Conservation (phyloP, 2,329 filamentous ascomycete genomes). For the Ambrosiella beaveri region DNA sequence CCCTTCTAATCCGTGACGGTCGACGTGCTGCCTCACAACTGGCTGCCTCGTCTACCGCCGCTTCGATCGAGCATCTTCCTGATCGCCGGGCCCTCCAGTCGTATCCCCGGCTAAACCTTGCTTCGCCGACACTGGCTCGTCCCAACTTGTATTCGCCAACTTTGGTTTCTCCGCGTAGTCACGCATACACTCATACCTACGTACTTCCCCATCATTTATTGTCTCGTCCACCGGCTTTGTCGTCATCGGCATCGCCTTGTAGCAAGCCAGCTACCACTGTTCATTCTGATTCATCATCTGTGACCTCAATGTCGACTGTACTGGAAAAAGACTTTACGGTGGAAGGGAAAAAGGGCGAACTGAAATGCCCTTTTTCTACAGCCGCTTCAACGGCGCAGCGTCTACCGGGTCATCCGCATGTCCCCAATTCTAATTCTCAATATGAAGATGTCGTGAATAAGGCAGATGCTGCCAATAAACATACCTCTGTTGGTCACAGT, state of each 20-base stretch:
- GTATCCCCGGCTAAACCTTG: not conserved
- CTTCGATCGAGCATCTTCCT: conserved; percentile 31
- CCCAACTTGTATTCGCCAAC: not conserved
- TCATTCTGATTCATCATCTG: conserved; percentile 23
- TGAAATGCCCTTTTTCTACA: conserved; percentile 63
- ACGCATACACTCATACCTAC: conserved; percentile 1
- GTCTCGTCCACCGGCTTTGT: not conserved
- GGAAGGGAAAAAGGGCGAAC: conserved; percentile 57
- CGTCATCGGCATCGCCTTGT: conserved; percentile 19
- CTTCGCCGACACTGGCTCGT: not conserved
- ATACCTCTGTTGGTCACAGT: not conserved
- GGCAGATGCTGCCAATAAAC: not conserved
- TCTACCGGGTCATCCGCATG: not conserved
- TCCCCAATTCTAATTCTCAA: not conserved
- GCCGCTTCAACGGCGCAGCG: not conserved
- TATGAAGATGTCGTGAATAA: conserved; percentile 10
- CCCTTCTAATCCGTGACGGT: conserved; percentile 46
- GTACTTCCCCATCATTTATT: not conserved
- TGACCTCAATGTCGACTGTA: conserved; percentile 44
- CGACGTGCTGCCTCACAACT: conserved; percentile 39
- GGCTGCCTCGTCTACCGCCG: conserved; percentile 26
- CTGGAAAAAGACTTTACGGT: conserved; percentile 87
- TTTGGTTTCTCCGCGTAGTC: not conserved
- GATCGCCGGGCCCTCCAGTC: conserved; percentile 18
- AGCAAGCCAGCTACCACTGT: conserved; percentile 29